Evolutionary conservation across 225 moss, liverwort and hornwort genomes (phyloP).

Genomic region (Pseudoscleropodium purum): DNA sequence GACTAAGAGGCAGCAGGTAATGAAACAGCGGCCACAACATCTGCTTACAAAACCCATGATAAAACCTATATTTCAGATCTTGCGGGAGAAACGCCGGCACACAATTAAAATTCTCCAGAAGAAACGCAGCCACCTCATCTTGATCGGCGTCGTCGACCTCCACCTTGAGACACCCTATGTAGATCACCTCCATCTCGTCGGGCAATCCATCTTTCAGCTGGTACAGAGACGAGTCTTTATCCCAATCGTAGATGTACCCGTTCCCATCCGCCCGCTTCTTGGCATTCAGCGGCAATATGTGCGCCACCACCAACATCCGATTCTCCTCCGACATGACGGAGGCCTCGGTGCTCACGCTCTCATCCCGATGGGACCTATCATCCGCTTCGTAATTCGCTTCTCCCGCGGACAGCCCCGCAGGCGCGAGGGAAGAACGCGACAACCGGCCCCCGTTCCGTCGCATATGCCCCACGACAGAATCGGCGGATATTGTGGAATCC

Average conservation of each 20-base stretch:
- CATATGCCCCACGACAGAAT: slow-evolving; percentile 45
- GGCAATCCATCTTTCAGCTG: slow-evolving; percentile 84
- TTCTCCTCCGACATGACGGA: slow-evolving; percentile 73
- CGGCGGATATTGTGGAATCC: slow-evolving; percentile 44
- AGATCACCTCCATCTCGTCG: slow-evolving; percentile 76
- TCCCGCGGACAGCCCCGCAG: slow-evolving; percentile 36
- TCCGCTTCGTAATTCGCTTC: slow-evolving; percentile 26
- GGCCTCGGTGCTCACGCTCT: slow-evolving; percentile 46
- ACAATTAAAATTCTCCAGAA: slow-evolving; percentile 77
- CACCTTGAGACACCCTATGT: slow-evolving; percentile 88
- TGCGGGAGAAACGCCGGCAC: slow-evolving; percentile 84
- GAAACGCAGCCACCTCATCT: slow-evolving; percentile 75
- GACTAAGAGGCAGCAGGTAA: slow-evolving; percentile 83
- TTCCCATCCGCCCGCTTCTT: slow-evolving; percentile 45
- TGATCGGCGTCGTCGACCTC: slow-evolving; percentile 73
- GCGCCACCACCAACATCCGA: slow-evolving; percentile 90
- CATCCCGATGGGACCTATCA: slow-evolving; percentile 36
- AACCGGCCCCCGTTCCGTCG: slow-evolving; percentile 33
- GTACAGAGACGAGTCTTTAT: slow-evolving; percentile 68
- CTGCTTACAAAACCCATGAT: slow-evolving; percentile 97
- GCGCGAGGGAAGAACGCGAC: slow-evolving; percentile 37
- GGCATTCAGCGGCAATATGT: slow-evolving; percentile 75
- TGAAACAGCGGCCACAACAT: slow-evolving; percentile 98
- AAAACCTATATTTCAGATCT: slow-evolving; percentile 64
- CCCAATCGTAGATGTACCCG: slow-evolving; percentile 78